phyloP scores from a whole-genome alignment of 2,329 filamentous ascomycete species.

The Pestalotiopsis sp. region DNA sequence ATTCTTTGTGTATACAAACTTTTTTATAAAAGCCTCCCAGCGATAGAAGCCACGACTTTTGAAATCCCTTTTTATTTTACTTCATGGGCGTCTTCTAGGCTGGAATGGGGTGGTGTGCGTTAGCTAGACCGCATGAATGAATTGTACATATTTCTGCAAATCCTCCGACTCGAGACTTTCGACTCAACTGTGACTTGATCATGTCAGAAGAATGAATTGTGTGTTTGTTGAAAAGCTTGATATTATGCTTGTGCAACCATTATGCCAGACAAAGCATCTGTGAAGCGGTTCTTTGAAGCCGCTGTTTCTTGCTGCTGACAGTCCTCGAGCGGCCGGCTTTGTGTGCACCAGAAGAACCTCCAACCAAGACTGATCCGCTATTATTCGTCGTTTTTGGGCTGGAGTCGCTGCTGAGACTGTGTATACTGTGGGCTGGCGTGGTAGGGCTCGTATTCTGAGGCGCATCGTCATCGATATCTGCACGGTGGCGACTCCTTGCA shows the following conservation, averaged over 20 bases:
- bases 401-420: constrained; percentile 9
- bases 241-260: too few relatives aligned
- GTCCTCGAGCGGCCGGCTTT: constrained; percentile 16
- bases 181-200: neutral
- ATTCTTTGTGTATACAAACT: neutral
- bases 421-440: constrained; percentile 22
- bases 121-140: constrained; percentile 10
- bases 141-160: constrained; percentile 6
- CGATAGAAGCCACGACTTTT: constrained; percentile 7
- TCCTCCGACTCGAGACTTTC: neutral
- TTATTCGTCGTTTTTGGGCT: constrained; percentile 3
- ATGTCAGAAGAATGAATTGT: too few relatives aligned
- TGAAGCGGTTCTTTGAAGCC: constrained; percentile 23
- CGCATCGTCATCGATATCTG: constrained; percentile 40
- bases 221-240: too few relatives aligned
- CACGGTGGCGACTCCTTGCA: constrained; percentile 14
- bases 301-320: constrained; percentile 12
- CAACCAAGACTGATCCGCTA: constrained; percentile 23
- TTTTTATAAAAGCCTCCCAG: neutral
- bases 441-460: constrained; percentile 44
- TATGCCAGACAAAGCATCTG: too few relatives aligned
- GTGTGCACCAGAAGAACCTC: constrained; percentile 45
- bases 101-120: constrained; percentile 1
- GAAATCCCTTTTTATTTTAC: neutral
- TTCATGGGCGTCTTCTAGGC: neutral